Base-by-base conservation (phyloP, 2,329 filamentous ascomycete species). In the Colletotrichum liaoningense region DNA sequence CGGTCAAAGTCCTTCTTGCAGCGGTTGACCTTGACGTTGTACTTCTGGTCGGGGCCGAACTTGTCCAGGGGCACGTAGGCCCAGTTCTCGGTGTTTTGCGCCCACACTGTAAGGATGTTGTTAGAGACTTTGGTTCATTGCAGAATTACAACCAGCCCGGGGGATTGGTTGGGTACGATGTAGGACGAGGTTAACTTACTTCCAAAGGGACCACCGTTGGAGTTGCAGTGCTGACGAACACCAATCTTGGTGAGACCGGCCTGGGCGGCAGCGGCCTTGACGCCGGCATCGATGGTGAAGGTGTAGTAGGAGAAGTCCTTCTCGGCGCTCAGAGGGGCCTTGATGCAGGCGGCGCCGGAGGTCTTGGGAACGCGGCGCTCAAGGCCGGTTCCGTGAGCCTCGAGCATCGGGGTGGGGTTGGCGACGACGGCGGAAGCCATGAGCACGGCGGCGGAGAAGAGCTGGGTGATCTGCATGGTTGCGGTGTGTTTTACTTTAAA, bases 281-380 rank as follows among this genome's bases (percentile, higher is more conserved):
- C 33, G 3, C 12, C 30, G 19, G 58, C 16, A 1, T 49, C 49
- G 30, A 68, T 68, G 19, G 38, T 33, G 49, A 68, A 63, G 12
- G 57, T 68, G 33, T 68, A 68, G 49, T 68, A 68, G n/a, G 66
- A 68, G 22, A 12, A 55, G 46, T 63, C 58, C 11, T 42, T 22
- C 0, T 68, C 58, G 11, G 0, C 46, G 33, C 66, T 68, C 9
- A 56, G 4, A 0, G 66, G 49, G 3, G 66, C 11, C 1, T 42
- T 63, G 22, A 62, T 62, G 30, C 66, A 68, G 19, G 22, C 26
- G 14, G 35, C 58, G 4, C 33, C n/a, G 14, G 58, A 62, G n/a
- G 58, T 1, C 35, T 33, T 12, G 55, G 52, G 52, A 5, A 55
- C 52, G 26, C 49, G 52, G 52, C 49, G 2, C 30, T 56, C 63